phyloP scores from a whole-genome alignment of 441 rosid species.

The Rhodomyrtus psidioides region DNA sequence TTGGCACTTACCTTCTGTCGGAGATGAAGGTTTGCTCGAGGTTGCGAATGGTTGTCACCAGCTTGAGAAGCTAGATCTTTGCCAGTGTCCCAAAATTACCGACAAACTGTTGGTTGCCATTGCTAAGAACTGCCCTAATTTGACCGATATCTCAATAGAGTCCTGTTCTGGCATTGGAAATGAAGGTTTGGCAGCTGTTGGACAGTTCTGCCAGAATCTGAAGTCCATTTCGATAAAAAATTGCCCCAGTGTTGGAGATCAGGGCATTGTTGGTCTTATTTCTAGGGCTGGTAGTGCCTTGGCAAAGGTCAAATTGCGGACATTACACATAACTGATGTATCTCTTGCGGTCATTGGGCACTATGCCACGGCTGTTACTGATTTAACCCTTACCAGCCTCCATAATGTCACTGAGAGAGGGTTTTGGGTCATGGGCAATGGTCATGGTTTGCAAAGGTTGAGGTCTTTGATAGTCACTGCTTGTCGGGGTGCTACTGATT shows the following conservation, averaged over 20 bases:
- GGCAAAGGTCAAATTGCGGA: slow-evolving; percentile 4
- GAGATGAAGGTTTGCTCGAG: slow-evolving; percentile 4
- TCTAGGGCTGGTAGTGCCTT: background rate
- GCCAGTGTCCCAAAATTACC: background rate
- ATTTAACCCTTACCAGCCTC: slow-evolving; percentile 1
- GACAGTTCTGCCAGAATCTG: background rate
- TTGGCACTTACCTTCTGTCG: background rate
- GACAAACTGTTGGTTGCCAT: slow-evolving; percentile 1
- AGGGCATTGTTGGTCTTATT: background rate
- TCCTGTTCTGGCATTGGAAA: slow-evolving; percentile 1
- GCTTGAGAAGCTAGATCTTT: slow-evolving; percentile 7
- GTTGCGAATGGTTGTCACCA: slow-evolving; percentile 2
- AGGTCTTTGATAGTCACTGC: slow-evolving; percentile 2
- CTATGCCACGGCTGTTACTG: slow-evolving; percentile 3
- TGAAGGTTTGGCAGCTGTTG: slow-evolving; percentile 5
- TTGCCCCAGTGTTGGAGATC: slow-evolving; percentile 9
- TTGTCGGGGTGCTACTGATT: slow-evolving; percentile 6
- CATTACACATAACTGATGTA: slow-evolving; percentile 1
- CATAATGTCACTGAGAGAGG: slow-evolving; percentile 4
- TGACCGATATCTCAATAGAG: slow-evolving; percentile 2
- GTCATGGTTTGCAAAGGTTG: slow-evolving; percentile 11
- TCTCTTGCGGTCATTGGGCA: slow-evolving; percentile 11
- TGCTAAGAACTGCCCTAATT: slow-evolving; percentile 1
- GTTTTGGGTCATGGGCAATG: slow-evolving; percentile 11
- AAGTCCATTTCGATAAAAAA: background rate